phyloP scores from a whole-genome alignment of 2,329 filamentous ascomycete species.

The Colletotrichum sp. region DNA sequence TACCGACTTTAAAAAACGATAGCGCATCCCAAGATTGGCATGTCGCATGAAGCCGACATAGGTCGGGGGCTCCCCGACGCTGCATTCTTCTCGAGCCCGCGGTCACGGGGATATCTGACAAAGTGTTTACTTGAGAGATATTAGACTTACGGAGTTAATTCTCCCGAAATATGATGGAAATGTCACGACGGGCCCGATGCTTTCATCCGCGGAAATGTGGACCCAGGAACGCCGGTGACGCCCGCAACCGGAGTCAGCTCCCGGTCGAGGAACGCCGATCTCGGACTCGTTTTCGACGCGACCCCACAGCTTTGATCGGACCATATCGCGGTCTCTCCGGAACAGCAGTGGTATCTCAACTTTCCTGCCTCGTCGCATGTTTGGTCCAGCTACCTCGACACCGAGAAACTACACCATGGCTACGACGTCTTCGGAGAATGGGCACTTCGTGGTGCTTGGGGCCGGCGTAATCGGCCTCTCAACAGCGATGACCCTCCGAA shows the following conservation, averaged over 20 bases:
- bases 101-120: background rate
- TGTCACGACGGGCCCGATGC: background rate
- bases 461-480: constrained; percentile 74
- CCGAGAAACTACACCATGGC: background rate
- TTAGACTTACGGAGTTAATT: background rate
- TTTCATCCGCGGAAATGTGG: background rate
- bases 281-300: background rate
- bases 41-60: background rate
- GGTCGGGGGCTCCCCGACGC: background rate
- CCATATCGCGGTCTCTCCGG: background rate
- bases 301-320: background rate
- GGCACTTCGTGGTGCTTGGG: constrained; percentile 63
- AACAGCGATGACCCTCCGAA: constrained; percentile 70
- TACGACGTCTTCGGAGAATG: background rate
- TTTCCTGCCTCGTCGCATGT: background rate
- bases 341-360: background rate
- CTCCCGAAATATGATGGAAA: background rate
- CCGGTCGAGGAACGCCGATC: background rate
- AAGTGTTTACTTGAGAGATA: background rate
- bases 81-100: background rate
- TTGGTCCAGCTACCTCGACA: background rate
- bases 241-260: background rate
- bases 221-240: background rate
- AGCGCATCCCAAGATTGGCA: background rate
- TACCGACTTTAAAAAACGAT: background rate